Percentiles rank a stretch among this genome's conserved stretches.
Evolutionary conservation across 225 moss, liverwort and hornwort species (phyloP).

Genomic region (Neckera pumila): DNA sequence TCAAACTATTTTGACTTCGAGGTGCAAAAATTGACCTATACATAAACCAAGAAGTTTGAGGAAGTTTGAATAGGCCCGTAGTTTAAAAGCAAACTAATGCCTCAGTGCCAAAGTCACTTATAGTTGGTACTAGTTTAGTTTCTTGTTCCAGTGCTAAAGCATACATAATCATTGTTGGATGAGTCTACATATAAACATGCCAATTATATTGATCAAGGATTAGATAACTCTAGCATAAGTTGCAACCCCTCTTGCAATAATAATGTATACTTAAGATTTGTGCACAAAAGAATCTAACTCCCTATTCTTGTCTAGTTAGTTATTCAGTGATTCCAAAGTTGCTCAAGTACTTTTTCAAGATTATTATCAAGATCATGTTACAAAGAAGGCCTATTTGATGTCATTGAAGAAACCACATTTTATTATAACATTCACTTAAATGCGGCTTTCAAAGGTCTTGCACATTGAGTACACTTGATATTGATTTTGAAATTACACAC

Average conservation of each 20-base stretch:
- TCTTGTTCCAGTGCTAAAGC: accelerated
- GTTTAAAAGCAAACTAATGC: not conserved
- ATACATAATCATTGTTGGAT: not conserved
- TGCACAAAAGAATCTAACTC: not conserved
- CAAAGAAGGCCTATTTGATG: not conserved
- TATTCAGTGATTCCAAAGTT: not conserved
- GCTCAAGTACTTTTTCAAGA: not conserved
- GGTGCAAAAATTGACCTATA: too few species aligned
- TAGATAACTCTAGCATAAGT: not conserved
- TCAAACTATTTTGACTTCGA: too few species aligned
- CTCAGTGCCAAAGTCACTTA: not conserved
- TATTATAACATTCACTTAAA: not conserved
- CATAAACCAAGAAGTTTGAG: not conserved
- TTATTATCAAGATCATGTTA: not conserved
- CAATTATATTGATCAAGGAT: not conserved
- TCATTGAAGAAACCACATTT: not conserved
- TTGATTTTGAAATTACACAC: not conserved
- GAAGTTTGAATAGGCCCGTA: not conserved
- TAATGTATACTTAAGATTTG: not conserved
- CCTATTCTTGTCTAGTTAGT: not conserved
- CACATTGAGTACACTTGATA: not conserved
- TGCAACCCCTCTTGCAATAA: not conserved
- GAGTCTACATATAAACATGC: not conserved
- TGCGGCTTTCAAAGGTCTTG: not conserved
- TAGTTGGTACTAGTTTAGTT: not conserved